Evolutionary conservation across 768 basidiomycete genomes (phyloP).

Genomic region (Boletus coccyginus): DNA sequence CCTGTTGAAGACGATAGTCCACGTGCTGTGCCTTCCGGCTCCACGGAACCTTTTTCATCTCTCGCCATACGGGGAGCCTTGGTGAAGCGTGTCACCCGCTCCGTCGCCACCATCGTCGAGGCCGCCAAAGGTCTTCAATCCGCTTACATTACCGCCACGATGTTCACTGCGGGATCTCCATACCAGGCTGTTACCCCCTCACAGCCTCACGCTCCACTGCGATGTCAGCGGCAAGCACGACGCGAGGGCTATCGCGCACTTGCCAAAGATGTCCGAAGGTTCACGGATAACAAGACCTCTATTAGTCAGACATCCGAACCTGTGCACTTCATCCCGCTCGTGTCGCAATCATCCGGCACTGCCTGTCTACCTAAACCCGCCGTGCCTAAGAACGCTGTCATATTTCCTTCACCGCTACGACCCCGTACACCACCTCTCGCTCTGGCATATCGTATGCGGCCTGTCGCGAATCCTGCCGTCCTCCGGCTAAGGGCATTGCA

Average conservation of each 20-base stretch:
- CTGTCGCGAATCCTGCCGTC: slow-evolving; percentile 58
- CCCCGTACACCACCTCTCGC: slow-evolving; percentile 33
- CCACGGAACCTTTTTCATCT: not conserved
- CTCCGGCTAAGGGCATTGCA: slow-evolving; percentile 60
- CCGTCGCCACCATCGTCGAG: slow-evolving; percentile 44
- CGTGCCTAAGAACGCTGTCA: slow-evolving; percentile 36
- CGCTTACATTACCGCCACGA: slow-evolving; percentile 53
- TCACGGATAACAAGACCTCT: slow-evolving; percentile 28
- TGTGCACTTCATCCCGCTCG: slow-evolving; percentile 42
- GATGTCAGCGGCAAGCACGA: slow-evolving; percentile 15
- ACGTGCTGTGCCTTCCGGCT: slow-evolving; percentile 5
- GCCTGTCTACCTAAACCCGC: slow-evolving; percentile 23
- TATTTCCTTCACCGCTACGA: slow-evolving; percentile 42
- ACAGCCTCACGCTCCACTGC: slow-evolving; percentile 14
- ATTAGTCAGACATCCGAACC: slow-evolving; percentile 17
- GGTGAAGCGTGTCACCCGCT: slow-evolving; percentile 32
- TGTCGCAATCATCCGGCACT: slow-evolving; percentile 33
- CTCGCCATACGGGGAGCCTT: slow-evolving; percentile 11
- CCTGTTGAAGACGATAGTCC: slow-evolving; percentile 18
- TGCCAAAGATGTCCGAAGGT: slow-evolving; percentile 41
- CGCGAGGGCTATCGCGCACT: slow-evolving; percentile 45
- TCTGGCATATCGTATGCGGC: slow-evolving; percentile 48
- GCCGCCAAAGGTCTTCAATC: slow-evolving; percentile 56
- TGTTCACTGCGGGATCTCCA: slow-evolving; percentile 42
- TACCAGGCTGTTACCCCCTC: slow-evolving; percentile 13